These are phyloP conservation scores for Penicillium crystallinum DNA, from an alignment of 495 filamentous ascomycete genomes.

Conservation along the genomic window DNA sequence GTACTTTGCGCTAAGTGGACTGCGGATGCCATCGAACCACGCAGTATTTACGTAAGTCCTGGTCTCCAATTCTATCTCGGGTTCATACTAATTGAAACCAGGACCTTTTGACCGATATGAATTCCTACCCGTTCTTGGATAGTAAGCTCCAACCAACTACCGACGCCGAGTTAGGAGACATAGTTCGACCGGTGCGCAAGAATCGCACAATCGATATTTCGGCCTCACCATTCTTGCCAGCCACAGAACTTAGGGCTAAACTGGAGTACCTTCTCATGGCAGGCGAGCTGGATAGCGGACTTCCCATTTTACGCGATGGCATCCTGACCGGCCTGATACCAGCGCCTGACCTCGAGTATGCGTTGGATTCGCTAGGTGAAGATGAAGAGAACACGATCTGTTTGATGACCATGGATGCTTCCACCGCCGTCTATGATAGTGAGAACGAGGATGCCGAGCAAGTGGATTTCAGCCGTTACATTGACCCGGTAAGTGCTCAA, in stretches of 20 bases:
- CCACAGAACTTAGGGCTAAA: conserved; percentile 68
- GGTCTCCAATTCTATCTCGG: neutral
- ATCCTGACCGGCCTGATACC: conserved; percentile 89
- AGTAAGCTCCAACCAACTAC: conserved; percentile 89
- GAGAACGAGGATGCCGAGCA: conserved; percentile 34
- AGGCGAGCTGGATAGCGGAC: conserved; percentile 86
- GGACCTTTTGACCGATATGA: conserved; percentile 94
- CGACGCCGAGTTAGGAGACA: conserved; percentile 78
- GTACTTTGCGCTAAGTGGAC: conserved; percentile 97
- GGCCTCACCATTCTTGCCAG: conserved; percentile 68
- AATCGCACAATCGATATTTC: conserved; percentile 86
- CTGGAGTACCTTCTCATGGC: conserved; percentile 75
- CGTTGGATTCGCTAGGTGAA: conserved; percentile 67
- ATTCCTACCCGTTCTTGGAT: conserved; percentile 92
- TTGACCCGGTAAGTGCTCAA: conserved; percentile 63
- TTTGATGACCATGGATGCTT: conserved; percentile 66
- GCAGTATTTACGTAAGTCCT: conserved; percentile 77
- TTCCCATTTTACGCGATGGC: conserved; percentile 75
- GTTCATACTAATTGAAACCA: conserved; percentile 27
- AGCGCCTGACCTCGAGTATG: conserved; percentile 91
- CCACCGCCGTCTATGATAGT: conserved; percentile 50
- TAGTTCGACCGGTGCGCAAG: conserved; percentile 66
- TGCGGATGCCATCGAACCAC: conserved; percentile 88
- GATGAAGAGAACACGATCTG: conserved; percentile 69
- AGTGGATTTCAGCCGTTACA: conserved; percentile 78